These are phyloP conservation scores for Fusarium buxicola DNA, from an alignment of 2,329 filamentous ascomycete species.

Conservation along the genomic window DNA sequence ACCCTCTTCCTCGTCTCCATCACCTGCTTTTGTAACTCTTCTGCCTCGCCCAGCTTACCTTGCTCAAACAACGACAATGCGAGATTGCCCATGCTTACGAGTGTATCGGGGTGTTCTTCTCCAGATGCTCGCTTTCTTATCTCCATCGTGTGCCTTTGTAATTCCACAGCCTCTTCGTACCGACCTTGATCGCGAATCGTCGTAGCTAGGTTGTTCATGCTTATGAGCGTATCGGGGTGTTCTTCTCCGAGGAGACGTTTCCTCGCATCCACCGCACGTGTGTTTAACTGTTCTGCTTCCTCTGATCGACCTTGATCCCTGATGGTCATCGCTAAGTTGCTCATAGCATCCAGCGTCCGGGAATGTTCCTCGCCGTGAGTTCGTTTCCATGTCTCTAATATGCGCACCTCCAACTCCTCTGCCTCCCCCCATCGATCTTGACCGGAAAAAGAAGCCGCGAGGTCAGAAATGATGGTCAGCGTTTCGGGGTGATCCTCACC, in stretches of 20 bases:
- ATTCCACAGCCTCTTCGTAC: constrained; percentile 19
- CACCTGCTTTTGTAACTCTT: not conserved
- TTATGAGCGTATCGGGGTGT: not conserved
- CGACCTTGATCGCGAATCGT: not conserved
- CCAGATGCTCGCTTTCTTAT: not conserved
- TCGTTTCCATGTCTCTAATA: not conserved
- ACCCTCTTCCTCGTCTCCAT: constrained; percentile 6
- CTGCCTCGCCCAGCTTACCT: not conserved
- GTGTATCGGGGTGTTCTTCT: constrained; percentile 2
- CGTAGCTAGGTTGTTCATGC: constrained; percentile 4
- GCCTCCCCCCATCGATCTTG: constrained; percentile 25
- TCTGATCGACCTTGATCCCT: not conserved
- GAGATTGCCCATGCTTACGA: not conserved
- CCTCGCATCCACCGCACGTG: not conserved
- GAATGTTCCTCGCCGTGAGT: not conserved
- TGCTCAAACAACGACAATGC: not conserved
- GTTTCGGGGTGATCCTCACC: constrained; percentile 14
- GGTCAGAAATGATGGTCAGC: not conserved
- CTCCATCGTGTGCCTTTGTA: constrained; percentile 27
- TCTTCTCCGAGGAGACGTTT: constrained; percentile 1
- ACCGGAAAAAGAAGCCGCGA: not conserved
- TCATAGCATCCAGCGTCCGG: not conserved
- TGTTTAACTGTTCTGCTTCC: constrained; percentile 25
- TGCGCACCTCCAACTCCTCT: constrained; percentile 1
- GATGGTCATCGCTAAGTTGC: not conserved